phyloP scores from a whole-genome alignment of 257 asterid species.

The Solanum gandarillasii region DNA sequence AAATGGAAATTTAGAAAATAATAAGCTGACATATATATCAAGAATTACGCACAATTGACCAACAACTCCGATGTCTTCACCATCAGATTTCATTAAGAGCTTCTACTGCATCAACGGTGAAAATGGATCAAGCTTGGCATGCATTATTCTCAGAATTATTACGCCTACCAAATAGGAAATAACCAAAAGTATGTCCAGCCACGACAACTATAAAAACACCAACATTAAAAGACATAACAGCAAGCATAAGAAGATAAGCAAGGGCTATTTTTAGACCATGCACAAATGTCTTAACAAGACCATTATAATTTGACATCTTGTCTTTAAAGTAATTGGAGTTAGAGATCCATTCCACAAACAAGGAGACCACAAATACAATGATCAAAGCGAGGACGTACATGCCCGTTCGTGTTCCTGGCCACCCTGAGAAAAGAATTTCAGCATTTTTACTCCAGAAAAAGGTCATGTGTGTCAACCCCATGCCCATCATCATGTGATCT shows the following conservation, averaged over 20 bases:
- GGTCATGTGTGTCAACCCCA: not conserved
- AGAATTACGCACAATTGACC: not conserved
- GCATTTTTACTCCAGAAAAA: not conserved
- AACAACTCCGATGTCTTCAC: not conserved
- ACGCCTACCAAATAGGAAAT: not conserved
- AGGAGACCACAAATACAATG: not conserved
- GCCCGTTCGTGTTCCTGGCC: not conserved
- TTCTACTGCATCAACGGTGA: not conserved
- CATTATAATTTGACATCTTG: not conserved
- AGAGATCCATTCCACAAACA: conserved; percentile 2
- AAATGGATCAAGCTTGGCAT: not conserved
- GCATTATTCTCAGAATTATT: not conserved
- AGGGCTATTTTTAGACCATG: not conserved
- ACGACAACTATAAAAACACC: not conserved
- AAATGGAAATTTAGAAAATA: not conserved
- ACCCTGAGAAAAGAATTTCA: not conserved
- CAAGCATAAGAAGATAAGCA: not conserved
- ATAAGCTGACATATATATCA: not conserved
- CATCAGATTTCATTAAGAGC: not conserved
- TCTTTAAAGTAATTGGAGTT: not conserved
- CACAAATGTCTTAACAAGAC: not conserved
- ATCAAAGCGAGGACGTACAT: not conserved
- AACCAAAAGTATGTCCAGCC: not conserved
- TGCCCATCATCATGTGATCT: not conserved
- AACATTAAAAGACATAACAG: not conserved